These are phyloP conservation scores for Geotrichum fermentans DNA, from an alignment of 1,139 yeast species.

Conservation along the genomic window DNA sequence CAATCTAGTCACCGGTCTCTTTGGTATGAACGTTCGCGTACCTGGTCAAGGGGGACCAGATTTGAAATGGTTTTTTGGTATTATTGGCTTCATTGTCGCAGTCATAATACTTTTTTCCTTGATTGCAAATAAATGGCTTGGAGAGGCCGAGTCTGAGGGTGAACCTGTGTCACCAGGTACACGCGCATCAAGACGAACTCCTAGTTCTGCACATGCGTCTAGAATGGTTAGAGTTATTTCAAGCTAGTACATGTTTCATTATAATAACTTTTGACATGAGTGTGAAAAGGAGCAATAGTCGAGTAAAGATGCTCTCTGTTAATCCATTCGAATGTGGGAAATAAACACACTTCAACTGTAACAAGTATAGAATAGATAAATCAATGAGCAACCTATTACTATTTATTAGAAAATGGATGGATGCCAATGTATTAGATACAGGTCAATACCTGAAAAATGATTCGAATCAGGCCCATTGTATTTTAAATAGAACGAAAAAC, in stretches of 20 bases:
- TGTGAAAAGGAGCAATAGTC: no score
- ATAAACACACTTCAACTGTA: neutral
- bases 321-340: neutral
- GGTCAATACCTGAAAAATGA: no score
- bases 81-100: slow-evolving; percentile 43
- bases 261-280: no score
- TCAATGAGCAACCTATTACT: no score
- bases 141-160: slow-evolving; percentile 17
- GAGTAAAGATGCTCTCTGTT: no score
- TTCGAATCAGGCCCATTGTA: no score
- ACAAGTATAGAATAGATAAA: no score
- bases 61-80: slow-evolving; percentile 63
- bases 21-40: slow-evolving; percentile 91
- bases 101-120: slow-evolving; percentile 25
- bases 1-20: slow-evolving; percentile 84
- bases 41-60: slow-evolving; percentile 58
- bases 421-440: no score
- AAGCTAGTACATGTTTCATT: neutral
- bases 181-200: neutral
- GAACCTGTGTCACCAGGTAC: neutral
- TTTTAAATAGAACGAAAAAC: no score
- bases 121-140: slow-evolving; percentile 28
- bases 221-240: neutral
- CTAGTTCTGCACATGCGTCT: neutral
- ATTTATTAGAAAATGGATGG: no score